A percentile compares a stretch with the other conserved stretches of the same genome.
phyloP scores from a whole-genome alignment of 139 green algal species.

The Bryopsis sp. region DNA sequence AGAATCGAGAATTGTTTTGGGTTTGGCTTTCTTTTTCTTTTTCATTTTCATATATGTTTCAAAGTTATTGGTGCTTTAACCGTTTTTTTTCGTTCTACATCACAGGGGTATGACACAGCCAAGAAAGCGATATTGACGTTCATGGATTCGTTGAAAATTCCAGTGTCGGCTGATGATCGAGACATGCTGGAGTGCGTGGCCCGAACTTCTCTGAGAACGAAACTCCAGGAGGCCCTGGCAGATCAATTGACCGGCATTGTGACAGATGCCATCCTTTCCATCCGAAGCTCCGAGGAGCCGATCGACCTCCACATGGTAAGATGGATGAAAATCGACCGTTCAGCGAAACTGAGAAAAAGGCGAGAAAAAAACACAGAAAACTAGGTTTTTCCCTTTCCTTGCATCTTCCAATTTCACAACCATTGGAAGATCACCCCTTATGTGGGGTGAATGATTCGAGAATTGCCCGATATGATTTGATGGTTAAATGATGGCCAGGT shows the following conservation, averaged over 20 bases:
- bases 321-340: too few relatives aligned
- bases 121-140: constrained; percentile 82
- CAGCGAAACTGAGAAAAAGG: too few relatives aligned
- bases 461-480: neutral
- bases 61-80: too few relatives aligned
- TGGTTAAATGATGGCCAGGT: too few relatives aligned
- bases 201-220: constrained; percentile 86
- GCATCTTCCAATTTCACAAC: too few relatives aligned
- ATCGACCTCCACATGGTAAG: constrained; percentile 95
- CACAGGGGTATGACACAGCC: constrained; percentile 78
- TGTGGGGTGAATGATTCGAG: neutral
- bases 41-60: too few relatives aligned
- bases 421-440: neutral
- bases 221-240: constrained; percentile 69
- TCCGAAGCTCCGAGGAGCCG: constrained; percentile 60
- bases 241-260: constrained; percentile 89
- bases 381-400: too few relatives aligned
- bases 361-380: too few relatives aligned
- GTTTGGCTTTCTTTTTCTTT: too few relatives aligned
- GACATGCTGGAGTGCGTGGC: constrained; percentile 86
- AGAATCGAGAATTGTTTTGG: too few relatives aligned
- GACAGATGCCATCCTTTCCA: constrained; percentile 71
- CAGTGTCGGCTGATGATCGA: constrained; percentile 24
- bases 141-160: constrained; percentile 81
- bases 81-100: too few relatives aligned